Evolutionary conservation across 2,329 filamentous ascomycete genomes (phyloP).

Genomic region (Penicillium sp.): DNA sequence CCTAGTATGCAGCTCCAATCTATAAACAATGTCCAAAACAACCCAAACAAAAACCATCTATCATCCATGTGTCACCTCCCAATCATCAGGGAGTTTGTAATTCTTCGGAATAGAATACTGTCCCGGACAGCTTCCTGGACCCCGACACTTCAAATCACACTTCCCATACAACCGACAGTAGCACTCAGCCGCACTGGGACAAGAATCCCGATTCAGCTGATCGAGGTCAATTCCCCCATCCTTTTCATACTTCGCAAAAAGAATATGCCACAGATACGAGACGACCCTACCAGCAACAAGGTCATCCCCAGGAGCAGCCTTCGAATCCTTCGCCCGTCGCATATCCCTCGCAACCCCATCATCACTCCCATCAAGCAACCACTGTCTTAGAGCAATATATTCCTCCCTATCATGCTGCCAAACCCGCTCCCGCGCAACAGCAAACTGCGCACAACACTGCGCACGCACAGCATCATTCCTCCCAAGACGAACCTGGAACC

Average conservation of each 20-base stretch:
- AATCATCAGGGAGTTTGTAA: constrained; percentile 38
- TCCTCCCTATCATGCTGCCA: constrained; percentile 50
- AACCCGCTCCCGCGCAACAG: constrained; percentile 48
- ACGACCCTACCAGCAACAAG: constrained; percentile 45
- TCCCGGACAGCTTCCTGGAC: constrained; percentile 35
- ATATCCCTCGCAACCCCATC: constrained; percentile 2
- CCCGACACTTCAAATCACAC: constrained; percentile 37
- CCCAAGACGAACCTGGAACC: constrained; percentile 32
- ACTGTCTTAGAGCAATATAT: constrained; percentile 53
- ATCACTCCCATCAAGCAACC: constrained; percentile 46
- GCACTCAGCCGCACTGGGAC: constrained; percentile 41
- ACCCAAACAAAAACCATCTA: neutral
- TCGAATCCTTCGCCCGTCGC: constrained; percentile 4
- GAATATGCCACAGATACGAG: constrained; percentile 50
- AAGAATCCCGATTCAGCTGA: constrained; percentile 36
- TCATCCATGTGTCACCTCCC: constrained; percentile 31
- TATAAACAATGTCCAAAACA: constrained; percentile 3
- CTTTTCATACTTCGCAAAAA: constrained; percentile 39
- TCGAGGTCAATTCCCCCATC: constrained; percentile 33
- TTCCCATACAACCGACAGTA: constrained; percentile 47
- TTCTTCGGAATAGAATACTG: constrained; percentile 41
- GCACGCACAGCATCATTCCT: constrained; percentile 44
- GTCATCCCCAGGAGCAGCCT: constrained; percentile 43
- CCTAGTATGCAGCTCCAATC: neutral
- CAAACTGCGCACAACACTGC: constrained; percentile 57